These are phyloP conservation scores for Mediolabrus comicus DNA, from an alignment of 108 stramenopile genomes.

Conservation along the genomic window DNA sequence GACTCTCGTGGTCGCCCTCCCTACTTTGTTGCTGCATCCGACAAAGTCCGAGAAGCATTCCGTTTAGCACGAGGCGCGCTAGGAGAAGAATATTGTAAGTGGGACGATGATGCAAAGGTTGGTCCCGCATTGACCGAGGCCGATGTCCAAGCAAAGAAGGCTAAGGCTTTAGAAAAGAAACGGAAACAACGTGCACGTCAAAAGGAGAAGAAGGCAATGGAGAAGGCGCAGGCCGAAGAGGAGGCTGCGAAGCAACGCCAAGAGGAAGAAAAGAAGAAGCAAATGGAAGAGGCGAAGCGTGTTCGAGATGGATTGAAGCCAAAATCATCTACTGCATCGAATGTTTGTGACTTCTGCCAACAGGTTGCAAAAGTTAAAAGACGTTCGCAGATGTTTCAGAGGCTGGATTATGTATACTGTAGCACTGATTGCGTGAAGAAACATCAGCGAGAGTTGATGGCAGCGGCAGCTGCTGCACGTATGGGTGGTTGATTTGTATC, in stretches of 20 bases:
- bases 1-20: conserved; percentile 68
- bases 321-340: conserved; percentile 43
- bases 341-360: conserved; percentile 83
- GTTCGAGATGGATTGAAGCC: conserved; percentile 45
- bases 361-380: conserved; percentile 57
- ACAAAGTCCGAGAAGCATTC: conserved; percentile 80
- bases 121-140: conserved; percentile 65
- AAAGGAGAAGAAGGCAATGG: conserved; percentile 73
- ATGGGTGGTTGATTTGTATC: conserved; percentile 3
- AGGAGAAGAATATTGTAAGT: conserved; percentile 75
- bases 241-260: conserved; percentile 32
- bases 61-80: conserved; percentile 67
- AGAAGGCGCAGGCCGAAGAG: conserved; percentile 41
- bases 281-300: conserved; percentile 51
- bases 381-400: conserved; percentile 69
- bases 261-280: conserved; percentile 25
- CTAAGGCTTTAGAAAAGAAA: conserved; percentile 85
- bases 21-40: conserved; percentile 68
- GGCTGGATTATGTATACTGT: conserved; percentile 83
- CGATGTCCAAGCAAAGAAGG: conserved; percentile 55
- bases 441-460: conserved; percentile 89
- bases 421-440: conserved; percentile 80
- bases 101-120: conserved; percentile 74
- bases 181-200: conserved; percentile 71
- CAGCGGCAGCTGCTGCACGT: conserved; percentile 76